phyloP scores from a whole-genome alignment of 179 eudicot species.

The Actinidia chinensis region DNA sequence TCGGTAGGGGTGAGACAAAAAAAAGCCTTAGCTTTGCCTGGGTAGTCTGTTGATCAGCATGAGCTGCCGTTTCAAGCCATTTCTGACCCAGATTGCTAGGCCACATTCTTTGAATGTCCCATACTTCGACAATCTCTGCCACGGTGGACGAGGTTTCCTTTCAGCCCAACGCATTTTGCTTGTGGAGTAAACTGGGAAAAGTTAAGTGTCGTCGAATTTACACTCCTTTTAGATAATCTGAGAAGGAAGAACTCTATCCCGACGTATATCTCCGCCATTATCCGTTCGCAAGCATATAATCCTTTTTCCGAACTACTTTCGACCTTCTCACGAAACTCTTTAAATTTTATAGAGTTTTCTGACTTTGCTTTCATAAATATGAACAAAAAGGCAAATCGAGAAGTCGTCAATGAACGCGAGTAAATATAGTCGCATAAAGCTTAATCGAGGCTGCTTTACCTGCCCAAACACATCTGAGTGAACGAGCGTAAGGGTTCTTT shows the following conservation, averaged over 20 bases:
- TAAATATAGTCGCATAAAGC: too few relatives aligned
- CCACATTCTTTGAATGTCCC: constrained; percentile 1
- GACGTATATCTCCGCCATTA: too few relatives aligned
- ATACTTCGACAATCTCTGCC: constrained; percentile 3
- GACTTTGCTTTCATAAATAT: constrained; percentile 10
- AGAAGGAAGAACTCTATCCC: neutral
- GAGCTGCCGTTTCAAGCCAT: constrained; percentile 6
- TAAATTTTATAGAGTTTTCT: neutral
- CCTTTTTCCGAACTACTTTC: neutral
- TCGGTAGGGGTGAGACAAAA: neutral
- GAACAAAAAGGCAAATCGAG: too few relatives aligned
- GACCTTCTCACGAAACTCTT: neutral
- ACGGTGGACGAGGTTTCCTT: too few relatives aligned
- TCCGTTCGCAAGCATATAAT: too few relatives aligned
- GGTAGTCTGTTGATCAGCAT: constrained; percentile 12
- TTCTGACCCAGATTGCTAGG: constrained; percentile 5
- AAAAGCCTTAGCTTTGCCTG: constrained; percentile 1
- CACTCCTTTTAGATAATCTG: neutral
- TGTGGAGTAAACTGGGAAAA: too few relatives aligned
- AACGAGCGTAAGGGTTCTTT: neutral
- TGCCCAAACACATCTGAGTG: neutral
- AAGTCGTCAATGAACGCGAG: too few relatives aligned
- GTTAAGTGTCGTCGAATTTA: neutral
- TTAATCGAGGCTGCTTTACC: neutral
- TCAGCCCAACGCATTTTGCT: too few relatives aligned